Evolutionary conservation across 441 rosid species (phyloP), one percentile per base, ranked within the genome.

Genomic region (Erodium moschatum): DNA sequence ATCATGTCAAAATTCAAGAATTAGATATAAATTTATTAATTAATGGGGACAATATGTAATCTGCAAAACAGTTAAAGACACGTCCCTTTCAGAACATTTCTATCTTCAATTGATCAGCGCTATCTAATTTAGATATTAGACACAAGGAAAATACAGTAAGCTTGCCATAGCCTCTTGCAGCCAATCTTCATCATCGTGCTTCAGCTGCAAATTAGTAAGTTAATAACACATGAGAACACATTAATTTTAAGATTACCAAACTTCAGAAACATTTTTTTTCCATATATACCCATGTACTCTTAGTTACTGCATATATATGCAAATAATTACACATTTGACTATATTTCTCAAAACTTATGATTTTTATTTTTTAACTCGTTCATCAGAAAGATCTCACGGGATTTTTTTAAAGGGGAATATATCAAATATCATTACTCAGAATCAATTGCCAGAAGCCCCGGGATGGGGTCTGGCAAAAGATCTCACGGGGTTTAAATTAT

Each of bases 81-180:
- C 3, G 16, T 48, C 5, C 56, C 5, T 48, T 48, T 48, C 3
- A 1, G 11, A 13, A 48, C 56, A 13, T 48, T 48, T 48, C 56
- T 48, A 48, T 13, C n/a, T 48, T n/a, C 4, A 48, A 48, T 12
- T 46, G 6, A 46, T 46, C 4, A 46, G 52, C 52, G 4, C 16
- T 46, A 40, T 6, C 46, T 40, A 40, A 40, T 40, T 40, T 42
- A 8, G 48, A 24, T 24, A 42, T 42, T 42, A 50, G 19, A 15
- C 58, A 50, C 13, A 50, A 13, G 58, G 58, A 3, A 50, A 50
- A 50, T 50, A 50, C 19, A 48, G 13, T 48, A 48, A 11, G 56
- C 56, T 48, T 48, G 56, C 56, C 56, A 48, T 48, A 48, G 18
- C 56, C 56, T 48, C 56, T 48, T 48, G 56, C 56, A 48, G 56